Evolutionary conservation across 345 rosid species (phyloP), one percentile per base, ranked within the genome.

Genomic region (Eucalyptus marginata): DNA sequence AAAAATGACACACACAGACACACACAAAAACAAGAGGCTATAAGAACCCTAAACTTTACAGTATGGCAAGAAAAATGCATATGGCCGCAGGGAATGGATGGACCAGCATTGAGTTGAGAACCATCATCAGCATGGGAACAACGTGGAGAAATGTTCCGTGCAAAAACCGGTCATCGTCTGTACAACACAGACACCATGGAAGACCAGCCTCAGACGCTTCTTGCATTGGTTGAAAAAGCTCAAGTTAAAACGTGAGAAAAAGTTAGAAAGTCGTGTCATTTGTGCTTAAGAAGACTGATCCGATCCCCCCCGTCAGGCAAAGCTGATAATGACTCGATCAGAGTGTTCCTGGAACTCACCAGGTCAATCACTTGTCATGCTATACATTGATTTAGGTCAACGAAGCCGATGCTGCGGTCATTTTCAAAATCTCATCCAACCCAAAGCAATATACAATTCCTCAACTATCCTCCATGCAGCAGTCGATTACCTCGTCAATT

Each of bases 401-500:
- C 2, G 29, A 40, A 40, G 84, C n/a, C 31, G 62, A 33, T 86
- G 87, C 66, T 50, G 62, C 40, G 3, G n/a, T 86, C 87, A 86
- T 86, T n/a, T 86, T 86, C 66, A 50, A 31, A 50, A 50, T 52
- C 66, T 44, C 66, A 86, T 86, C 62, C 46, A 86, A 86, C n/a
- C 64, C 18, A 25, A 76, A 76, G 40, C 84, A 22, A 76, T 40
- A 40, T 40, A 2, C 84, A 40, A 76, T 20, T 76, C 84, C 84
- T 76, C 84, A 76, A 31, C 56, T n/a, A n/a, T 76, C 91, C 89
- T 86, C 62, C 87, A 83, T 86, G 88, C 58, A 93, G 93, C 93
- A 91, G 66, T 81, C 88, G 87, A 93, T 85, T 14, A 91, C 93
- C 89, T 96, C 98, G 89, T 95, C 96, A 66, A 97, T 79, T 88